Base-by-base conservation (phyloP, 768 basidiomycete species). In the Boletus tomentosulus region DNA sequence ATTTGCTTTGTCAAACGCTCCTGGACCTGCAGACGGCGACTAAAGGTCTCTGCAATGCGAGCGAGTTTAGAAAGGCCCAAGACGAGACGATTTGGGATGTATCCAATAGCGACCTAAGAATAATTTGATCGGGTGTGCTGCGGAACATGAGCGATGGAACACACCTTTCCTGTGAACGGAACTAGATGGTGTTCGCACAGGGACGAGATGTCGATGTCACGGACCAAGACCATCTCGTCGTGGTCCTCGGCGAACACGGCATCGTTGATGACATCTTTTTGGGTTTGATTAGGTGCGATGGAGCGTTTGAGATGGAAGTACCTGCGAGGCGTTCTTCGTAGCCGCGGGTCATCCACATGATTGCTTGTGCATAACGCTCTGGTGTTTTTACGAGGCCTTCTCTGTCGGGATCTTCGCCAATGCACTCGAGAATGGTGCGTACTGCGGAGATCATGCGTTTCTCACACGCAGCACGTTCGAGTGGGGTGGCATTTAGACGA, bases 281-380 rank as follows among this genome's bases (percentile, higher is more conserved):
- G 35, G 37, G 53, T 24, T 47, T 50, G 15, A 46, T 10, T 19
- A 34, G 42, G 25, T 9, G 10, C 4, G n/a, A 25, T 33, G 54
- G 50, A 37, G 48, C 48, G 46, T 13, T 55, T 33, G 53, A 53
- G 65, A 59, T 54, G 55, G 54, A 56, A 34, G 56, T 51, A 93
- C 94, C 92, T 73, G 86, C 84, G 60, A 99, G 74, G 59, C 92
- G 84, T 69, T 98, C 95, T 69, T 98, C 97, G 72, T 99, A 99
- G 10, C 97, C 97, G 67, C 88, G 85, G 33, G 97, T 98, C 95
- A 98, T 97, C 93, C 93, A 98, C 79, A 99, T 83, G 50, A 99
- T 76, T 27, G 97, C 93, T 73, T 98, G 91, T 24, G 95, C 94
- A 71, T 97, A 99, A 37, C 97, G 81, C 61, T 95, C 91, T 25